Evolutionary conservation across 805 yeast genomes (phyloP), one percentile per base, ranked within the genome.

Genomic region (Vanderwaltozyma verrucispora): DNA sequence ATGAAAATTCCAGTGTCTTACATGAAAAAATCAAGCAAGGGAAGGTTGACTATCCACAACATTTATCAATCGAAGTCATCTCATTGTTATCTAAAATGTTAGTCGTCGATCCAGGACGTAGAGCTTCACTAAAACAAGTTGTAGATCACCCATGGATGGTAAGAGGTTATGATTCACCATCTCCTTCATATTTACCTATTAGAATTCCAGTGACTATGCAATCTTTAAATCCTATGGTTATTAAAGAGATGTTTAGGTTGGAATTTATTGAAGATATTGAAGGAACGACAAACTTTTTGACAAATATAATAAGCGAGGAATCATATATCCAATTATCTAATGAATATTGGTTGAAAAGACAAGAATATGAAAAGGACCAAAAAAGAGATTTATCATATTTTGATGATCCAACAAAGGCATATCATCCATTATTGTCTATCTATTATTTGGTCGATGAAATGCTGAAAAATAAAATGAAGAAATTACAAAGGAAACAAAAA

Each of bases 1-100:
- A 92, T 56, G 94, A 86, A 51, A 78, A 84, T 47, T 94, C 94
- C 45, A 79, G 88, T 32, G 88, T 83, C 2, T 68, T 92, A 49
- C 98, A 92, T 59, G 94, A 86, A 45, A 88, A 88, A 59, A 92
- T 92, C 57, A 92, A 89, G 57, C 74, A 78, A 47, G 98, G 97
- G 29, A 70, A 77, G 44, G 95, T 92, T 10, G 95, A 87, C 47
- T 92, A 92, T 58, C 97, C 98, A 7, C 71, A 72, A 27, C 77
- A 78, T 62, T 63, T 92, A 33, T 79, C 94, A 5, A 67, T 73
- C 24, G 94, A 84, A 47, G 89, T 94, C 54, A 72, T 80, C 5
- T 80, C 88, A 7, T 63, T 92, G 41, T 64, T 92, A 30, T 75
- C 86, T 2, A 72, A 87, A 49, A 92, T 92, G 96, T 69, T 92